Evolutionary conservation across 2,329 filamentous ascomycete genomes (phyloP), one percentile per base, ranked within the genome.

Genomic region (Tolypocladium nubicola): DNA sequence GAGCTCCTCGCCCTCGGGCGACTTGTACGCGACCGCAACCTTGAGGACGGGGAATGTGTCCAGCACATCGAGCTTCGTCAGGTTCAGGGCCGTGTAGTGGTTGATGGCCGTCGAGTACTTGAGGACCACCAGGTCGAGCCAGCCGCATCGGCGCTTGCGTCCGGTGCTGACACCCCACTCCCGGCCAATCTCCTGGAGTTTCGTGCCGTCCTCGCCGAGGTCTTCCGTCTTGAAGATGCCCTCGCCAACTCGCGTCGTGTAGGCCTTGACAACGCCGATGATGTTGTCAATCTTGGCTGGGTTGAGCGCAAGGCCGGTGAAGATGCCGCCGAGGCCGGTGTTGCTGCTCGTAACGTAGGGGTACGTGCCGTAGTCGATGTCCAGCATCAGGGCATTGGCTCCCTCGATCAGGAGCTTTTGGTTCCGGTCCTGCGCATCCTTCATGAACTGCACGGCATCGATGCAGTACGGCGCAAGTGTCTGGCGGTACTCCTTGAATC

Each of bases 371-470:
- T 80, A 80, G 66, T 82, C 81, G 58, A 88, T 76, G 66, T 88
- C 85, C 56, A 88, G 74, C 83, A 89, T 86, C 55, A 87, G 74
- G 7, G 75, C 68, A 56, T 71, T 70, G 41, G 84, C 84, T 56
- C 86, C 87, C 72, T 90, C 87, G 13, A 89, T 77, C 3, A 89
- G 75, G 61, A 89, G 84, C 56, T 80, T 79, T 41, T 75, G 76
- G 41, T 83, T 79, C 57, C 74, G 73, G 57, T 80, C 71, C 67
- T 89, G 84, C 1, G 83, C 85, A 11, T 75, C 75, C 58, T 78
- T 74, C 66, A 90, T 82, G 56, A 88, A 81, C 43, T 81, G 76
- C 35, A 88, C 79, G 59, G 83, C 84, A 66, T 92, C 88, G 59
- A 89, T 77, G 59, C 85, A 79, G 62, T 82, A 88, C 26, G 78